These are phyloP conservation scores for Rhizomucor miehei DNA, from an alignment of 371 early-diverging fungal species.

Conservation along the genomic window DNA sequence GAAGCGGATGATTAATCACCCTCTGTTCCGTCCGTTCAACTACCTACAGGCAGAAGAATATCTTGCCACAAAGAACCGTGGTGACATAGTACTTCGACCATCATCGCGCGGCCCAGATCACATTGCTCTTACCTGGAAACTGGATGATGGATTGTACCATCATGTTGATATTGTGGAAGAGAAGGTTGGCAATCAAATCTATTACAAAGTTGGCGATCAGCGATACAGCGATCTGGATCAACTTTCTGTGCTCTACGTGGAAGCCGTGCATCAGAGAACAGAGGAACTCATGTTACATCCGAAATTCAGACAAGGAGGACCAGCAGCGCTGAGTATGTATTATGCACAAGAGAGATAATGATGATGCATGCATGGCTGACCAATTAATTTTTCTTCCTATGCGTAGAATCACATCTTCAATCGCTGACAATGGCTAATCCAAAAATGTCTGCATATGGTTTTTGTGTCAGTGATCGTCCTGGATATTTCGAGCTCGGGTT, in stretches of 20 bases:
- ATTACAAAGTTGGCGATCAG: slow-evolving; percentile 57
- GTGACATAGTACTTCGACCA: slow-evolving; percentile 91
- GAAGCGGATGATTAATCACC: slow-evolving; percentile 74
- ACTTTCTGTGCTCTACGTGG: slow-evolving; percentile 84
- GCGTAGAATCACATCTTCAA: slow-evolving; percentile 30
- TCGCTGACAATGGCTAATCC: slow-evolving; percentile 46
- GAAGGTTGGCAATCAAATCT: slow-evolving; percentile 49
- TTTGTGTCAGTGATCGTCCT: slow-evolving; percentile 48
- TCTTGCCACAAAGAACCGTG: slow-evolving; percentile 63
- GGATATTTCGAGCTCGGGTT: slow-evolving; percentile 55
- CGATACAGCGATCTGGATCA: slow-evolving; percentile 89
- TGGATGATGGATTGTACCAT: slow-evolving; percentile 80
- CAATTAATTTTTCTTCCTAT: background rate
- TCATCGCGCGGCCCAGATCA: slow-evolving; percentile 86
- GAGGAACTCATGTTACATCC: slow-evolving; percentile 62
- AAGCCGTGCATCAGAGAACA: slow-evolving; percentile 72
- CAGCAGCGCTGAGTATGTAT: slow-evolving; percentile 28
- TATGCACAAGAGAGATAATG: no score
- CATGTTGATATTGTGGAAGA: slow-evolving; percentile 87
- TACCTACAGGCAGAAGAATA: slow-evolving; percentile 75
- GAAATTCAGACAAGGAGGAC: slow-evolving; percentile 55
- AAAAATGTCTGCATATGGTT: slow-evolving; percentile 56
- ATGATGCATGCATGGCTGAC: background rate
- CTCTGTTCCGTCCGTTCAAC: slow-evolving; percentile 77
- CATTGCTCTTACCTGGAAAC: slow-evolving; percentile 92